Conservation (phyloP, 768 basidiomycete genomes). For the Filobasidium floriforme region DNA sequence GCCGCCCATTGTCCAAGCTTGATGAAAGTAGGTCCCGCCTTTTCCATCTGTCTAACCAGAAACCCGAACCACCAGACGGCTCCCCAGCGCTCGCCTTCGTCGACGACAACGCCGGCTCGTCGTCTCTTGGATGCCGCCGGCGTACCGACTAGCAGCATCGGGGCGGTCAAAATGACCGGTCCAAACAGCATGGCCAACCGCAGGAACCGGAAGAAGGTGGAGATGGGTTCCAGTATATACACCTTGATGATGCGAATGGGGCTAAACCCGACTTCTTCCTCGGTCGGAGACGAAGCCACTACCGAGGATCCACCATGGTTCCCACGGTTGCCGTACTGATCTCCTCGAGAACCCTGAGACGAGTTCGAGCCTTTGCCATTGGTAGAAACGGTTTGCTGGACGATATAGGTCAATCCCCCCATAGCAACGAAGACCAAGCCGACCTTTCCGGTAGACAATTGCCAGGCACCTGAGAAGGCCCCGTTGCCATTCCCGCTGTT, state of each 20-base stretch:
- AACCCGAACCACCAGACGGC: conserved; percentile 97
- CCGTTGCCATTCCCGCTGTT: neutral
- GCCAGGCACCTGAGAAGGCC: neutral
- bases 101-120: conserved; percentile 46
- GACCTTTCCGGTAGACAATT: neutral
- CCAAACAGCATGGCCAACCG: conserved; percentile 74
- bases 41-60: conserved; percentile 79
- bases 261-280: neutral
- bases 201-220: conserved; percentile 73
- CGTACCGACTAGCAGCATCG: conserved; percentile 61
- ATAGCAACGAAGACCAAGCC: neutral
- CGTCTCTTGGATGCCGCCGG: neutral
- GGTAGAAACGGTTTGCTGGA: neutral
- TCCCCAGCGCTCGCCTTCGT: conserved; percentile 76
- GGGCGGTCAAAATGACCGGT: conserved; percentile 73
- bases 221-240: conserved; percentile 72
- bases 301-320: neutral
- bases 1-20: conserved; percentile 99
- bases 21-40: conserved; percentile 92
- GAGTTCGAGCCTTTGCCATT: neutral
- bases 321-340: neutral
- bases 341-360: no score
- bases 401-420: neutral
- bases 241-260: neutral
- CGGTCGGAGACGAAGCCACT: neutral